phyloP scores from a whole-genome alignment of 179 eudicot genomes.

The Beta macrorhiza region DNA sequence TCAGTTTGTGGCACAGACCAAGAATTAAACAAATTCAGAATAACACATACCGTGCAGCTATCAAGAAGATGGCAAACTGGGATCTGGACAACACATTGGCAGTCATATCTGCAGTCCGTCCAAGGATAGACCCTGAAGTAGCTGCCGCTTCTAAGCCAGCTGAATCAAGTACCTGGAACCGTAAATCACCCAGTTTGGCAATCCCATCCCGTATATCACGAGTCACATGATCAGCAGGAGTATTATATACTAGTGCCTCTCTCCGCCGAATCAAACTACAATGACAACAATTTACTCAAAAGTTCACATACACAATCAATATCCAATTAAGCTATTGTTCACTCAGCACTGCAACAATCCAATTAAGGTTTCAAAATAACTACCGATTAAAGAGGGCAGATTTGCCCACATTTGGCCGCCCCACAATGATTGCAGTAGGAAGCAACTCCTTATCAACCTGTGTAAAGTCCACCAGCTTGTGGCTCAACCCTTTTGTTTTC shows the following conservation, averaged over 20 bases:
- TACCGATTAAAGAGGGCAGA: conserved; percentile 95
- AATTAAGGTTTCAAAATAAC: conserved; percentile 2
- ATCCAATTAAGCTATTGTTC: not conserved
- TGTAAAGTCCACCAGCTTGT: conserved; percentile 61
- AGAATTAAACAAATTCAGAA: not conserved
- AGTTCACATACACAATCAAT: conserved; percentile 14
- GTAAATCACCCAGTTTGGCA: conserved; percentile 82
- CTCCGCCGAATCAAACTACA: conserved; percentile 84
- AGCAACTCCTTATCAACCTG: conserved; percentile 64
- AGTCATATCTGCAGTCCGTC: conserved; percentile 90
- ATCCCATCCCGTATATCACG: conserved; percentile 92
- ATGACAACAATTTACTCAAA: conserved; percentile 16
- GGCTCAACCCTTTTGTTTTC: conserved; percentile 26
- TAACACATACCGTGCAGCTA: conserved; percentile 67
- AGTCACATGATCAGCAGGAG: conserved; percentile 95
- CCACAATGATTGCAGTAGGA: conserved; percentile 76
- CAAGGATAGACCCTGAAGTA: conserved; percentile 86
- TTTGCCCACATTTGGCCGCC: conserved; percentile 97
- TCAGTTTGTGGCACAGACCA: not conserved
- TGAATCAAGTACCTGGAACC: conserved; percentile 89
- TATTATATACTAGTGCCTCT: conserved; percentile 95
- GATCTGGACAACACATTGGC: conserved; percentile 67
- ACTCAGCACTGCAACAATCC: conserved; percentile 5
- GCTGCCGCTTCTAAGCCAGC: conserved; percentile 99
- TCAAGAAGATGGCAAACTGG: conserved; percentile 74